Evolutionary conservation across 1,139 yeast genomes (phyloP).

Genomic region (Meyerozyma carpophila): DNA sequence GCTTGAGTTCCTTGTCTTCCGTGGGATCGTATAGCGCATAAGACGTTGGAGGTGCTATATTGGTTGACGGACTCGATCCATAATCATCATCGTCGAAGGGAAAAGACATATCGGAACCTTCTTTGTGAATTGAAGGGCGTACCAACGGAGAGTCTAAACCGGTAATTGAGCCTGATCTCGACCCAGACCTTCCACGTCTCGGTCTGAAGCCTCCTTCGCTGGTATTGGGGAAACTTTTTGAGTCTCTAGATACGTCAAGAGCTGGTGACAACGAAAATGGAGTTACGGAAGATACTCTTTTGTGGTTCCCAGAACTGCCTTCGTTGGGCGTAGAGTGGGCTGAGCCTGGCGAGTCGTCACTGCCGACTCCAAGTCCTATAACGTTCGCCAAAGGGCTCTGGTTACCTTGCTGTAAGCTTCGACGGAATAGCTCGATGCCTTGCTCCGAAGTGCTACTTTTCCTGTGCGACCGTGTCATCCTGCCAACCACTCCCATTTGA

Average conservation of each 20-base stretch:
- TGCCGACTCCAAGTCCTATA: conserved; percentile 10
- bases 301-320: conserved; percentile 17
- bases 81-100: conserved; percentile 47
- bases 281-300: conserved; percentile 35
- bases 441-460: conserved; percentile 43
- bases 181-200: conserved; percentile 19
- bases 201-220: conserved; percentile 4
- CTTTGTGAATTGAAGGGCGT: conserved; percentile 42
- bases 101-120: conserved; percentile 53
- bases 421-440: conserved; percentile 38
- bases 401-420: conserved; percentile 17
- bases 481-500: conserved; percentile 79
- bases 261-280: conserved; percentile 49
- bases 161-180: conserved; percentile 25
- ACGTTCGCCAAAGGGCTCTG: conserved; percentile 16
- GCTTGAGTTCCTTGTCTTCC: conserved; percentile 38
- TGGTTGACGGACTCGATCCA: conserved; percentile 7
- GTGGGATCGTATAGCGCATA: conserved; percentile 72
- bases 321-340: conserved; percentile 6
- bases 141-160: conserved; percentile 45
- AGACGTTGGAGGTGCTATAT: conserved; percentile 24
- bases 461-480: conserved; percentile 51
- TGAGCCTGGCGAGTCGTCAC: conserved; percentile 3
- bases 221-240: conserved; percentile 1
- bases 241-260: conserved; percentile 21